Evolutionary conservation across 169 alveolate species (phyloP), one percentile per base, ranked within the genome.

Genomic region (Plasmodium billcollinsi): DNA sequence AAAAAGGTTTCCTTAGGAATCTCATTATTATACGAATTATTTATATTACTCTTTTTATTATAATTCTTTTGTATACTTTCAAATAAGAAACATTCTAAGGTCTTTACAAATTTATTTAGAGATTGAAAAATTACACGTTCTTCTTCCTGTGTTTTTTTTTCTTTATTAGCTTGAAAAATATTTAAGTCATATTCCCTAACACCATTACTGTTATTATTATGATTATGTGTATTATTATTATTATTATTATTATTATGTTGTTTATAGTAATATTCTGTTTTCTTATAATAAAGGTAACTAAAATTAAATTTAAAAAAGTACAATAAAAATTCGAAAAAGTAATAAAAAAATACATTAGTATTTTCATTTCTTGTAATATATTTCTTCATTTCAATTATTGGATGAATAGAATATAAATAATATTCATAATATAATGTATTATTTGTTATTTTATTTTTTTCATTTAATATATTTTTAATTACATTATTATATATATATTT

Each of bases 281-380:
- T 18, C 54, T 26, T 54, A 49, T 71, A 86, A 65, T 59, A 72
- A 8, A 24, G n/a, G 75, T 71, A 86, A 58, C 92, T 86, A 45
- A 86, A 15, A 50, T 86, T 71, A 52, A 65, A 72, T 56, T 86
- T 70, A 14, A 86, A 73, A 62, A 70, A 86, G 7, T 45, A 62
- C 2, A 8, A 14, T 14, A 15, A 7, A n/a, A 62, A n/a, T 5
- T 39, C 47, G 0, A 39, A 39, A 39, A 39, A 39, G 47, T 39
- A 39, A 39, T 39, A 39, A 39, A 39, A 39, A 7, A 0, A 39
- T 5, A 39, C 0, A 39, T 39, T 7, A 5, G 9, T 39, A 1
- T 1, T 39, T 39, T 39, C 47, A 0, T 39, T 39, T 39, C 2
- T 39, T 39, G 9, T 39, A 39, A 39, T 39, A 39, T 39, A 39